phyloP scores from a whole-genome alignment of 352 stramenopile species.

The Aphanomyces stellatus region DNA sequence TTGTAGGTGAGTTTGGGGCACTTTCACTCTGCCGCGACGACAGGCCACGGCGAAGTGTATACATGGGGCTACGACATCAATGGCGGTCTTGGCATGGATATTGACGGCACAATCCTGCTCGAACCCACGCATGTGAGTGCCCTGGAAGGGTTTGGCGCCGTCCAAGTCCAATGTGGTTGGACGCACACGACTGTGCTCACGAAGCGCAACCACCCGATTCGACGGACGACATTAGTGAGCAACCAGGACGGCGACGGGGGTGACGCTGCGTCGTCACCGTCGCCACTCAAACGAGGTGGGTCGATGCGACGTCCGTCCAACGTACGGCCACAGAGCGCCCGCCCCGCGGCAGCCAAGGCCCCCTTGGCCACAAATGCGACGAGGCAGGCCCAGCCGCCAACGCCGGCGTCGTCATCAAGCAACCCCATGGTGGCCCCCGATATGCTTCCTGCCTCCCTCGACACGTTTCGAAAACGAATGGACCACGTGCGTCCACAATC shows the following conservation, averaged over 20 bases:
- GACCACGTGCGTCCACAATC: constrained; percentile 7
- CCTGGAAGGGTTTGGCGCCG: constrained; percentile 30
- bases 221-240: not conserved
- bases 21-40: constrained; percentile 63
- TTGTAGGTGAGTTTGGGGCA: constrained; percentile 34
- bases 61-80: constrained; percentile 57
- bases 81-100: constrained; percentile 19
- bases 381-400: not conserved
- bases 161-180: constrained; percentile 53
- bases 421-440: not conserved
- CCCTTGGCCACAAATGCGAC: not conserved
- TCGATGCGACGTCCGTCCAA: too few species aligned
- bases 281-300: too few species aligned
- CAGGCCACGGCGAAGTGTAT: constrained; percentile 33
- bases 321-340: not conserved
- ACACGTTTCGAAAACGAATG: constrained; percentile 10
- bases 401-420: not conserved
- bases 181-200: constrained; percentile 55
- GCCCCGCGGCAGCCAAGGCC: too few species aligned
- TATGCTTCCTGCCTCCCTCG: not conserved
- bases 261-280: too few species aligned
- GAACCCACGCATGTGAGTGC: constrained; percentile 29
- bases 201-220: constrained; percentile 18
- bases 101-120: constrained; percentile 28
- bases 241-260: not conserved